Percentiles rank a stretch among this genome's conserved stretches.
phyloP scores from a whole-genome alignment of 108 stramenopile species.

The Cyclotella kingstonii region DNA sequence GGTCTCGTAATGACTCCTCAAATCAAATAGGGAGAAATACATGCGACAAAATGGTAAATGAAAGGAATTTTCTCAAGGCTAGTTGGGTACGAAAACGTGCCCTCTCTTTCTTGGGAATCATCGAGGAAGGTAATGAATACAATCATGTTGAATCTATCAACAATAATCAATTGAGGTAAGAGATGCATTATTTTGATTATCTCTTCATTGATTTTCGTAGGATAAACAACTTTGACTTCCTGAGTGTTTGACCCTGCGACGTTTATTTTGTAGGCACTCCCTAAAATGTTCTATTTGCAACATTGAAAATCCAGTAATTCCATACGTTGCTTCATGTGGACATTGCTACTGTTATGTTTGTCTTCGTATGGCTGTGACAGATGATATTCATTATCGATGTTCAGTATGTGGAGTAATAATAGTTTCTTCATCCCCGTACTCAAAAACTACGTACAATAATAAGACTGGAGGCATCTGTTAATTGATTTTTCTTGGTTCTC shows the following conservation, averaged over 20 bases:
- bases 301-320: slow-evolving; percentile 36
- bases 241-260: not conserved
- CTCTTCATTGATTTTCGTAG: not conserved
- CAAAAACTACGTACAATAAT: too few relatives aligned
- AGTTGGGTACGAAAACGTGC: slow-evolving; percentile 32
- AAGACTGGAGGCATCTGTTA: too few relatives aligned
- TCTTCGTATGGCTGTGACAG: slow-evolving; percentile 40
- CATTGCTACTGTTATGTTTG: slow-evolving; percentile 47
- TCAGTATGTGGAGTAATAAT: slow-evolving; percentile 37
- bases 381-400: slow-evolving; percentile 40
- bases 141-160: slow-evolving; percentile 3
- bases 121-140: too few relatives aligned
- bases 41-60: not conserved
- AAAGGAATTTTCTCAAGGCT: not conserved
- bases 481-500: too few relatives aligned
- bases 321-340: slow-evolving; percentile 43
- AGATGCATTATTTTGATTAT: not conserved
- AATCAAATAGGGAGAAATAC: not conserved
- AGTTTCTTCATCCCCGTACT: too few relatives aligned
- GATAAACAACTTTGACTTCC: not conserved
- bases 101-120: slow-evolving; percentile 41
- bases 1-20: not conserved
- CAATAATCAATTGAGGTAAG: not conserved
- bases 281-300: slow-evolving; percentile 35
- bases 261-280: not conserved